Base-by-base conservation (phyloP, 805 yeast species). In the Torulaspora quercuum region DNA sequence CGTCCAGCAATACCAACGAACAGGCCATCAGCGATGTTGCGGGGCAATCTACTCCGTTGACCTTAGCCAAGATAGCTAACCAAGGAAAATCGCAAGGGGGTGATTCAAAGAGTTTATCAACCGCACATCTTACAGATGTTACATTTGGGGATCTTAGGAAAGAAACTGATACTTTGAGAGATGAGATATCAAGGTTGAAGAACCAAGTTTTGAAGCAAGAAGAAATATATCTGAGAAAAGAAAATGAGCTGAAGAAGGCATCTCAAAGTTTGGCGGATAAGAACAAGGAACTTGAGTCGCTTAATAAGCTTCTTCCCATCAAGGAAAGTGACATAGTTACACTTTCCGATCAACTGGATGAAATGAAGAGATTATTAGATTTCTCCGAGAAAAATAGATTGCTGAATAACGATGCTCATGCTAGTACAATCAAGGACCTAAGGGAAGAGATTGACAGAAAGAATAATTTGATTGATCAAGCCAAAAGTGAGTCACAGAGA, bases 41-140 rank as follows among this genome's bases (percentile, higher is more conserved):
- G 25, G 50, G 49, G 9, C 53, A 49, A 26, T 47, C 52, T 7
- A 49, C 53, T 3, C 53, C 53, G 10, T 27, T 49, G 24, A 39
- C 49, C 7, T 23, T 37, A 27, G 45, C 35, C 16, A 37, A 33
- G 16, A 25, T 33, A 26, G 12, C 11, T 11, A 13, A 28, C 11
- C 22, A 23, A 13, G 25, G 29, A 12, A 25, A 28, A 7, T 4
- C 11, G 15, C 11, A 16, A 22, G 4, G 23, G n/a, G 22, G 12
- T 20, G 15, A 14, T 7, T 5, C 19, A 12, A 21, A 20, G 11
- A 19, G 12, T 11, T 9, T 13, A 14, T 11, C 20, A 20, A n/a
- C n/a, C 10, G 13, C 10, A 5, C 10, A 11, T 11, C 12, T 14
- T 5, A 24, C 17, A 3, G 28, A 28, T 17, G 19, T 15, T 12